These are phyloP conservation scores for Huiozyma sinensis DNA, from an alignment of 805 yeast species.

Conservation along the genomic window DNA sequence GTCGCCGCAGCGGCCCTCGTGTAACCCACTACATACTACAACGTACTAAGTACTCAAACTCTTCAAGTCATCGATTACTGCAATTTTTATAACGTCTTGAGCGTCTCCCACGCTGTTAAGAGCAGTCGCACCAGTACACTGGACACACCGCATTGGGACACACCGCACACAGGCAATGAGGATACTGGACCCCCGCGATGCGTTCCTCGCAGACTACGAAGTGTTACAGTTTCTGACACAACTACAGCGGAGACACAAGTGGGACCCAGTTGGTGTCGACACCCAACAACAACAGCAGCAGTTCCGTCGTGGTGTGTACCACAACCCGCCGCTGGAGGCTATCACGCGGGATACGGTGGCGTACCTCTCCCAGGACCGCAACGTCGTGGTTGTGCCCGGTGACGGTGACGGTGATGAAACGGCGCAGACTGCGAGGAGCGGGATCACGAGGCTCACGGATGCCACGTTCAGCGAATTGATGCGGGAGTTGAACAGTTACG, in stretches of 20 bases:
- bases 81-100: too few species aligned
- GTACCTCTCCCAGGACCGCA: slow-evolving; percentile 17
- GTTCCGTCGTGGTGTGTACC: slow-evolving; percentile 6
- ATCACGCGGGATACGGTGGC: slow-evolving; percentile 27
- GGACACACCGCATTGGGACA: too few species aligned
- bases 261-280: slow-evolving; percentile 17
- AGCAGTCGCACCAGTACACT: too few species aligned
- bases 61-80: too few species aligned
- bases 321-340: slow-evolving; percentile 28
- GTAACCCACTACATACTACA: too few species aligned
- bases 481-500: slow-evolving; percentile 29
- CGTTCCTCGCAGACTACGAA: slow-evolving; percentile 48
- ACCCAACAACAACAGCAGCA: slow-evolving; percentile 11
- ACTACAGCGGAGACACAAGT: slow-evolving; percentile 30
- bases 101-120: too few species aligned
- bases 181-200: slow-evolving; percentile 38
- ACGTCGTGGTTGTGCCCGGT: slow-evolving; percentile 11
- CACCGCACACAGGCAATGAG: slow-evolving; percentile 23
- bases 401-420: slow-evolving; percentile 2
- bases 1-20: too few species aligned
- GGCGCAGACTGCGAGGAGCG: slow-evolving; percentile 9
- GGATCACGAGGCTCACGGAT: slow-evolving; percentile 15
- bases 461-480: slow-evolving; percentile 24
- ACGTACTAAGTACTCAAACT: too few species aligned
- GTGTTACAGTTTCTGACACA: slow-evolving; percentile 39